These are phyloP conservation scores for Staphylotrichum longicolle DNA, from an alignment of 495 filamentous ascomycete species.

Conservation along the genomic window DNA sequence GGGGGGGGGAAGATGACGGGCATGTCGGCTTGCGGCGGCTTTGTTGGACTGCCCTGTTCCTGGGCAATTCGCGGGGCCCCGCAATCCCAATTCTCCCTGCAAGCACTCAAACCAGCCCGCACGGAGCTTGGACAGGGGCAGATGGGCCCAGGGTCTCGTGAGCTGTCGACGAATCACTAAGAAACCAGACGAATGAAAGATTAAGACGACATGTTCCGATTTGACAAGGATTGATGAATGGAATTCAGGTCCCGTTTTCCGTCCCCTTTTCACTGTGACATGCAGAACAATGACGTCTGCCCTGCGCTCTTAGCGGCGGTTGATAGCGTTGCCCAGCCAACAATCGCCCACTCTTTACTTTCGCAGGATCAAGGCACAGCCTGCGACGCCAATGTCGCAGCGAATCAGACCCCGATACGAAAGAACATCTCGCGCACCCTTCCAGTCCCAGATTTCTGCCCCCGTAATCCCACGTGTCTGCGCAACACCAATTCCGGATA, in stretches of 20 bases:
- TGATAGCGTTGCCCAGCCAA: conserved; percentile 44
- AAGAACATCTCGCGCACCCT: not conserved
- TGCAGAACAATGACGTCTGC: conserved; percentile 11
- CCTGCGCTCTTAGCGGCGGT: not conserved
- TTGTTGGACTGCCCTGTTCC: conserved; percentile 22
- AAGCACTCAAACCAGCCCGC: not conserved
- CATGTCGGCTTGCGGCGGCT: conserved; percentile 35
- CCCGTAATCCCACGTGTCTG: not conserved
- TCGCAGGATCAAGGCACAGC: conserved; percentile 2
- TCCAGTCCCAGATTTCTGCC: not conserved
- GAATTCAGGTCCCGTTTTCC: too few relatives aligned
- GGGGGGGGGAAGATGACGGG: conserved; percentile 17
- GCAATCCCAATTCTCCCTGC: conserved; percentile 11
- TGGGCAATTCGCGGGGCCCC: conserved; percentile 17
- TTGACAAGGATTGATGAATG: too few relatives aligned
- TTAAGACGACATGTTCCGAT: too few relatives aligned
- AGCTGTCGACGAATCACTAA: too few relatives aligned
- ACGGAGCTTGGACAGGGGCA: conserved; percentile 5
- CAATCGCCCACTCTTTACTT: conserved; percentile 30
- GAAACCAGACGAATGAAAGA: too few relatives aligned
- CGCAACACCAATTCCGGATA: not conserved
- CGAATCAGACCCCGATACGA: conserved; percentile 22
- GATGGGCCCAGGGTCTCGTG: too few relatives aligned
- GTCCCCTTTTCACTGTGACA: too few relatives aligned
- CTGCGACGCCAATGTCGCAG: conserved; percentile 3